Percentiles rank a stretch among this genome's conserved stretches.
Conservation (phyloP, 331 rosid species). For the Rosa hybrid region DNA sequence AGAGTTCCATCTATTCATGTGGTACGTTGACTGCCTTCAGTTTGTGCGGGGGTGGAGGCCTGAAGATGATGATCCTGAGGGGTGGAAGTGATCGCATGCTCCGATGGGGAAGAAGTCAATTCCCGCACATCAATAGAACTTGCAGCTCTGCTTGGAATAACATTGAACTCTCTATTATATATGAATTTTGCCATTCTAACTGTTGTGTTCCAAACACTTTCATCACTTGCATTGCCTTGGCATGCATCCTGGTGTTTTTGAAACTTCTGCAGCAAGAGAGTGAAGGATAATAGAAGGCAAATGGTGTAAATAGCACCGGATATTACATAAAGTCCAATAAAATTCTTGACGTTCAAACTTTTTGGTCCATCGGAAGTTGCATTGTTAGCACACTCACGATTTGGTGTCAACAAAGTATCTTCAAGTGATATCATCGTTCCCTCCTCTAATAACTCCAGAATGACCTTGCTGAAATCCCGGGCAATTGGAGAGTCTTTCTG, state of each 20-base stretch:
- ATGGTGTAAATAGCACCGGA: conserved; percentile 55
- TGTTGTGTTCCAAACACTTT: conserved; percentile 31
- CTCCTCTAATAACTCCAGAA: conserved; percentile 49
- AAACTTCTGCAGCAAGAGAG: conserved; percentile 17
- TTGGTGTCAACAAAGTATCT: conserved; percentile 38
- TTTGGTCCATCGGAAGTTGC: conserved; percentile 20
- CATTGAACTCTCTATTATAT: conserved; percentile 15
- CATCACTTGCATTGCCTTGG: conserved; percentile 16
- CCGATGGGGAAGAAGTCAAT: not conserved
- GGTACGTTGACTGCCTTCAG: conserved; percentile 1
- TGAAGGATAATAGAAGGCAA: conserved; percentile 44
- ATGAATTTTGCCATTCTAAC: conserved; percentile 28
- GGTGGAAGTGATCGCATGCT: not conserved
- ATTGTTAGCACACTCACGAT: conserved; percentile 30
- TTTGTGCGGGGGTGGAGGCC: not conserved
- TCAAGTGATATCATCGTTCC: conserved; percentile 33
- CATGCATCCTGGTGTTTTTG: conserved; percentile 9
- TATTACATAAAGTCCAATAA: conserved; percentile 49
- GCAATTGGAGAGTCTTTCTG: conserved; percentile 63
- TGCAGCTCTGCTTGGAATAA: not conserved
- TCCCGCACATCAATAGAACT: not conserved
- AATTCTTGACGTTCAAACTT: conserved; percentile 49
- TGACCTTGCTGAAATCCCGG: conserved; percentile 57
- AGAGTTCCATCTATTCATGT: not conserved
- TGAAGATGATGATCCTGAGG: not conserved